Percentiles rank a stretch among this genome's conserved stretches.
Evolutionary conservation across 352 stramenopile genomes (phyloP).

Genomic region (Pythium oligandrum): DNA sequence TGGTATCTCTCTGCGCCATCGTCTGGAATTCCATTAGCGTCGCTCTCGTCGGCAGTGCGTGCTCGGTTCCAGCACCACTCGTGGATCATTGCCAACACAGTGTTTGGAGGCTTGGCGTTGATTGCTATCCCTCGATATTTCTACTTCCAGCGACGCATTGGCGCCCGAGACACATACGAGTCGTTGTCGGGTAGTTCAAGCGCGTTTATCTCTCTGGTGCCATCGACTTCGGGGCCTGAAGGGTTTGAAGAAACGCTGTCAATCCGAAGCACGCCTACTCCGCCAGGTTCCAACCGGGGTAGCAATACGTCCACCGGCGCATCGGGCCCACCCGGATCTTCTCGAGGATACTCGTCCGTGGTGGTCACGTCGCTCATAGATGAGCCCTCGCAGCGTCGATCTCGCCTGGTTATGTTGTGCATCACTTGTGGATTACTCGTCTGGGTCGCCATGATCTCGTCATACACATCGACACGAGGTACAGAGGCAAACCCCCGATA

Average conservation of each 20-base stretch:
- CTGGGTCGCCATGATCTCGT: slow-evolving; percentile 71
- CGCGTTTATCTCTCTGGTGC: not conserved
- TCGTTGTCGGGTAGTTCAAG: slow-evolving; percentile 10
- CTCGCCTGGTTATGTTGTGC: slow-evolving; percentile 40
- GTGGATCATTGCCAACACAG: slow-evolving; percentile 77
- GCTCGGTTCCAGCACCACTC: slow-evolving; percentile 25
- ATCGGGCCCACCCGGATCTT: not conserved
- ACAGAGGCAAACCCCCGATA: slow-evolving; percentile 23
- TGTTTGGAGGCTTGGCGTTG: slow-evolving; percentile 69
- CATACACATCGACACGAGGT: slow-evolving; percentile 44
- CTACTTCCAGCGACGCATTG: slow-evolving; percentile 38
- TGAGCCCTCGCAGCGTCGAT: slow-evolving; percentile 1
- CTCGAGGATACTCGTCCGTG: not conserved
- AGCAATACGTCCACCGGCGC: too few relatives aligned
- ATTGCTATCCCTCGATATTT: slow-evolving; percentile 71
- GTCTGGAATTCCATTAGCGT: slow-evolving; percentile 21
- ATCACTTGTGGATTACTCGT: slow-evolving; percentile 30
- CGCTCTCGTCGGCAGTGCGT: slow-evolving; percentile 7
- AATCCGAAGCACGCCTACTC: not conserved
- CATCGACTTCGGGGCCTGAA: not conserved
- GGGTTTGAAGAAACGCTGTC: not conserved
- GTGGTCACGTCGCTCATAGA: not conserved
- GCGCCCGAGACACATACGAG: slow-evolving; percentile 47
- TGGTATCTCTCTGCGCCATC: slow-evolving; percentile 60
- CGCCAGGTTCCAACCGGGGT: too few relatives aligned